Conservation (phyloP, 140 eudicot genomes). For the Artemisia princeps region DNA sequence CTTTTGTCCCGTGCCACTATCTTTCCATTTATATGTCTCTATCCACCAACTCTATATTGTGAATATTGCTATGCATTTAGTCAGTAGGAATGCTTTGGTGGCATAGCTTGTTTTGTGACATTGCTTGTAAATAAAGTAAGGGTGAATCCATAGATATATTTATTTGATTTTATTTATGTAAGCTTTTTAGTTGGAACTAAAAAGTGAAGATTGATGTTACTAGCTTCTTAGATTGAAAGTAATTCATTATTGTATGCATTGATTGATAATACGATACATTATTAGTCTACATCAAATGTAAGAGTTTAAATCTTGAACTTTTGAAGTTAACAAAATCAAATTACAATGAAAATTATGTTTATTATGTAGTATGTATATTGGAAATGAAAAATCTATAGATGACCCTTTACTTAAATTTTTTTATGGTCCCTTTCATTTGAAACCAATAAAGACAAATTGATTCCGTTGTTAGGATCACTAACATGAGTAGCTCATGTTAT, state of each 20-base stretch:
- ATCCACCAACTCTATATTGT: background rate
- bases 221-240: background rate
- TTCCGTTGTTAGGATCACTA: background rate
- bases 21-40: slow-evolving; percentile 8
- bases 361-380: background rate
- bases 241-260: background rate
- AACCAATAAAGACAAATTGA: background rate
- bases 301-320: background rate
- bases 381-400: background rate
- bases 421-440: background rate
- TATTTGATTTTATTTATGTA: background rate
- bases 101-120: background rate
- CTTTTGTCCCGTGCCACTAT: slow-evolving; percentile 1
- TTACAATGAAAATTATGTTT: background rate
- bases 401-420: background rate
- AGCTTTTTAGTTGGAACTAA: background rate
- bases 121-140: too few species aligned
- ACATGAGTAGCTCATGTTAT: background rate
- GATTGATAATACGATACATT: background rate
- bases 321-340: slow-evolving; percentile 1
- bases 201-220: background rate
- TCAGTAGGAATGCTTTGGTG: background rate
- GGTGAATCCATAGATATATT: background rate
- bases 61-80: background rate
- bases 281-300: background rate